Conservation (phyloP, 2,329 filamentous ascomycete genomes). For the Epichloe hybrida region DNA sequence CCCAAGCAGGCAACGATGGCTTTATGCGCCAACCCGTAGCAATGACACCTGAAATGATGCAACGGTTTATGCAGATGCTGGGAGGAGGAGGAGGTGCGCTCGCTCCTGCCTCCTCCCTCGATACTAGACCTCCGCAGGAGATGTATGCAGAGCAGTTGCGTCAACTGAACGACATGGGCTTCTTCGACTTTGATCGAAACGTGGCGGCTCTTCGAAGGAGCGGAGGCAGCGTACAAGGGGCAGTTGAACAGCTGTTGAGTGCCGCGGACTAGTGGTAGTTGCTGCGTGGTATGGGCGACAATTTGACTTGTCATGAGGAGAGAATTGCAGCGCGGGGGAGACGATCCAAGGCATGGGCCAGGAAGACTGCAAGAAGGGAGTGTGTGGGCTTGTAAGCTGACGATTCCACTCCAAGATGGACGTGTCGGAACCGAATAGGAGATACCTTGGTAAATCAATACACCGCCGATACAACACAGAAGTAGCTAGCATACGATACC, state of each 20-base stretch:
- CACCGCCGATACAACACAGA: background rate
- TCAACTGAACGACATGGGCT: constrained; percentile 97
- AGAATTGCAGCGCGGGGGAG: background rate
- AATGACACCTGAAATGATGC: constrained; percentile 41
- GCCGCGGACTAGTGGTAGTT: constrained; percentile 10
- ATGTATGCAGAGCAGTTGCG: constrained; percentile 79
- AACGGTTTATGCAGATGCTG: constrained; percentile 40
- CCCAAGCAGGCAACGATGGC: constrained; percentile 14
- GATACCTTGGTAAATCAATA: background rate
- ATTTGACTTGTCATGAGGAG: background rate
- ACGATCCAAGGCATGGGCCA: background rate
- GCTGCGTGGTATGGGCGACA: background rate
- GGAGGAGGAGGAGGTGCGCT: constrained; percentile 17
- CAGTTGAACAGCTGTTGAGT: constrained; percentile 58
- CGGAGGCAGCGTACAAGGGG: constrained; percentile 89
- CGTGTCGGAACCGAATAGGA: background rate
- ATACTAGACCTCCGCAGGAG: constrained; percentile 87
- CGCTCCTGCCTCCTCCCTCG: constrained; percentile 43
- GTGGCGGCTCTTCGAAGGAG: constrained; percentile 75
- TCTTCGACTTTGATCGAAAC: constrained; percentile 92
- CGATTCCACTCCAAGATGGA: background rate
- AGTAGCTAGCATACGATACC: too few species aligned
- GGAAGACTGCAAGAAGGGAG: background rate
- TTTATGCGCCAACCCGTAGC: constrained; percentile 25
- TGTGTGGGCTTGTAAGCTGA: background rate